These are phyloP conservation scores for Dendrobium officinale DNA, from an alignment of 106 monocot genomes.

Conservation along the genomic window DNA sequence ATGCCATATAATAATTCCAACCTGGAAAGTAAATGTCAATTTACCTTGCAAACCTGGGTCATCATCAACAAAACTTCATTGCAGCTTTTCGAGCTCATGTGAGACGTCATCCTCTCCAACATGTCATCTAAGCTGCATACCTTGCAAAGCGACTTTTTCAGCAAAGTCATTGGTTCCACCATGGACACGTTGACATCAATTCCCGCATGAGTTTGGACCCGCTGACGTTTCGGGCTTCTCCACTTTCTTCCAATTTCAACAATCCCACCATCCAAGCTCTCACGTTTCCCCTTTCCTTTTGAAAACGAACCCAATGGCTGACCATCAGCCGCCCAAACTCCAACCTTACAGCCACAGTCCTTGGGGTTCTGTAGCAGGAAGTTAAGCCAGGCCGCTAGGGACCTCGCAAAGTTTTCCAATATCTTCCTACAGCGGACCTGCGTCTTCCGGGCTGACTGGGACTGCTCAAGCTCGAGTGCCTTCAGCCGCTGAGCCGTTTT, in stretches of 20 bases:
- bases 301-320: not conserved
- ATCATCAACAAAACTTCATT: constrained; percentile 42
- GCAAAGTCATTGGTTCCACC: not conserved
- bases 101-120: constrained; percentile 32
- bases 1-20: not conserved
- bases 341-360: constrained; percentile 22
- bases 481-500: constrained; percentile 33
- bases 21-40: not conserved
- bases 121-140: constrained; percentile 45
- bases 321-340: not conserved
- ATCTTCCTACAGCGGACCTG: constrained; percentile 20
- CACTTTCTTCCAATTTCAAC: constrained; percentile 3
- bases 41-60: constrained; percentile 54
- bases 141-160: constrained; percentile 24
- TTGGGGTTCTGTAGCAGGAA: constrained; percentile 34
- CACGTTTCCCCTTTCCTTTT: constrained; percentile 22
- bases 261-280: constrained; percentile 15
- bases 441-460: constrained; percentile 30
- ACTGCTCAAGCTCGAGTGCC: constrained; percentile 51
- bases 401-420: constrained; percentile 21
- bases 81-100: constrained; percentile 36
- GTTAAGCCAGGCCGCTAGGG: constrained; percentile 41
- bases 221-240: constrained; percentile 29
- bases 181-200: not conserved
- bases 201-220: not conserved